These are phyloP conservation scores for Suhomyces pyralidae DNA, from an alignment of 805 yeast species.

Conservation along the genomic window DNA sequence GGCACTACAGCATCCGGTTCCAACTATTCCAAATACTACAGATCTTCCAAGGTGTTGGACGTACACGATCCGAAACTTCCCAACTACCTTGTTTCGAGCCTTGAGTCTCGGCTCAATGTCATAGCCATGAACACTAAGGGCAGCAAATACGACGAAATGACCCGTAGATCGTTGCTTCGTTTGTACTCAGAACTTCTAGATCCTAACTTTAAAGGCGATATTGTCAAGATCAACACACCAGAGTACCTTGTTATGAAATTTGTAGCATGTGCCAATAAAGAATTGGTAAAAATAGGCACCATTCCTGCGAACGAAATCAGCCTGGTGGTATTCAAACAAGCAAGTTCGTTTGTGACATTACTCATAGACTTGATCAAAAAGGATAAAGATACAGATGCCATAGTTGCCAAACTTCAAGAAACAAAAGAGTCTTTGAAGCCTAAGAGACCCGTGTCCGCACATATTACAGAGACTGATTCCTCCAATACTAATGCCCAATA, in stretches of 20 bases:
- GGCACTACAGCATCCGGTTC: conserved; percentile 1
- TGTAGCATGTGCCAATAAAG: conserved; percentile 52
- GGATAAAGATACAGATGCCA: conserved; percentile 36
- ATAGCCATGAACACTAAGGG: conserved; percentile 46
- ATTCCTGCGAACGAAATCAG: conserved; percentile 25
- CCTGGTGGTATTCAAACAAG: conserved; percentile 33
- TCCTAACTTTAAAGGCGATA: conserved; percentile 38
- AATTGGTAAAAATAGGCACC: conserved; percentile 42
- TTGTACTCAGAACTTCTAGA: conserved; percentile 60
- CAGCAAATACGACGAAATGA: conserved; percentile 40
- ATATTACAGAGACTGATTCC: background rate
- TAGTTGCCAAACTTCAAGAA: conserved; percentile 43
- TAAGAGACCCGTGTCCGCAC: conserved; percentile 5
- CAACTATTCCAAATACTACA: conserved; percentile 6
- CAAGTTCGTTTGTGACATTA: conserved; percentile 34
- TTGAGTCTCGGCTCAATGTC: conserved; percentile 41
- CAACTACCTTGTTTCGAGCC: conserved; percentile 30
- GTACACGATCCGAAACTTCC: conserved; percentile 32
- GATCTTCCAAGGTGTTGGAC: conserved; percentile 8
- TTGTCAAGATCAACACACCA: conserved; percentile 29
- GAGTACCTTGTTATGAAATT: conserved; percentile 52
- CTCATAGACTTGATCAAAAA: conserved; percentile 35
- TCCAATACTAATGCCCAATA: conserved; percentile 15
- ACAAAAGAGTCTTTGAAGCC: conserved; percentile 39
- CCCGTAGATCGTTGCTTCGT: conserved; percentile 57